Base-by-base conservation (phyloP, 2,329 filamentous ascomycete species). In the Aspergillus udagawae region DNA sequence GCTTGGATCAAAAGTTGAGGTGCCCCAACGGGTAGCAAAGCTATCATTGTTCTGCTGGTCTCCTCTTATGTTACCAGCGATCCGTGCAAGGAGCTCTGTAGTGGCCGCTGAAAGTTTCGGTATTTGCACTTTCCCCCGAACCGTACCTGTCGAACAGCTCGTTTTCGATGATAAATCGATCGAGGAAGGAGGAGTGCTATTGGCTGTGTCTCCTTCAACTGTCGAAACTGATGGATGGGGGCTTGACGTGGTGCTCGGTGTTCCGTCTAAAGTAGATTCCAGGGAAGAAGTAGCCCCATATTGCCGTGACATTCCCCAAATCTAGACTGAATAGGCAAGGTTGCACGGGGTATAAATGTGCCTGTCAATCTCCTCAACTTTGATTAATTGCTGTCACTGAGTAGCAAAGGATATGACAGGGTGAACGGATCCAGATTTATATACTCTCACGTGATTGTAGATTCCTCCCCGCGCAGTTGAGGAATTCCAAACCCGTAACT, bases 391-490 rank as follows among this genome's bases (percentile, higher is more conserved):
- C 14, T 32, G 53, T 56, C 32, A 49, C 44, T 27, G 23, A 20
- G 32, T 41, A 52, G 38, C 29, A 38, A 45, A 38, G 35, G 52
- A 21, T 42, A 47, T 45, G 44, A 25, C 54, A 51, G 52, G 38
- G 41, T 54, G 57, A 55, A 52, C 58, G 54, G 65, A 63, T 58
- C 64, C 64, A 66, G 60, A 63, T 67, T 65, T 66, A 64, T 70
- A 70, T 65, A 67, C 6, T 8, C 48, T 67, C 67, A 70, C 67
- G 67, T 70, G 67, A 69, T 41, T 20, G 10, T 12, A 59, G 45
- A 62, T 35, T 60, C 59, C 56, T 51, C 58, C 49, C 38, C 58
- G 44, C 44, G 25, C 42, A n/a, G 12, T 42, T 4, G 21, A 44
- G 25, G 42, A 45, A 45, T 45, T 2, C 9, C 42, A 45, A 29